Evolutionary conservation across 306 rosid species (phyloP).

Genomic region (Pterocarpus macrocarpus): DNA sequence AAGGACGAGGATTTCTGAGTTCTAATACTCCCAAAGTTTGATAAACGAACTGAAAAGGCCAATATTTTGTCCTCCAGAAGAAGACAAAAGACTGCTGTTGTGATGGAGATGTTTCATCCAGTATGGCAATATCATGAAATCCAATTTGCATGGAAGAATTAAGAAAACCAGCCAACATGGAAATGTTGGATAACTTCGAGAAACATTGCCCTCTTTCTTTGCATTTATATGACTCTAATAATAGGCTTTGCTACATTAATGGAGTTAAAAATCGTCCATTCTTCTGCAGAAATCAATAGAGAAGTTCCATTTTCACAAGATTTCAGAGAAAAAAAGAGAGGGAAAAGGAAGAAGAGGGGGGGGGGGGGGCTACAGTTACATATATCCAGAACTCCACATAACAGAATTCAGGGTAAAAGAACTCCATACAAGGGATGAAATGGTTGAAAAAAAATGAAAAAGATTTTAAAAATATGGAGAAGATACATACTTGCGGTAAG

Average conservation of each 20-base stretch:
- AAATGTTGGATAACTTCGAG: background rate
- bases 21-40: constrained; percentile 13
- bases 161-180: background rate
- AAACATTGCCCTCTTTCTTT: background rate
- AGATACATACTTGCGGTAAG: constrained; percentile 86
- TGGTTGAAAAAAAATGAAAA: background rate
- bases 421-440: background rate
- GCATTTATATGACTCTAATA: background rate
- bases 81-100: background rate
- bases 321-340: background rate
- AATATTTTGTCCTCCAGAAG: constrained; percentile 2
- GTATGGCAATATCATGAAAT: background rate
- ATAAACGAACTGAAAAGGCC: constrained; percentile 4
- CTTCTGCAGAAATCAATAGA: background rate
- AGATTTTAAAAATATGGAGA: constrained; percentile 1
- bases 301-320: background rate
- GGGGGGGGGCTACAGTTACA: too few relatives aligned
- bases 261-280: background rate
- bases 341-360: too few relatives aligned
- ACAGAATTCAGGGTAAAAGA: background rate
- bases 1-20: background rate
- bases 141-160: background rate
- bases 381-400: background rate
- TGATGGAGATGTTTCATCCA: constrained; percentile 17
- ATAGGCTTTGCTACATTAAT: background rate